Percentiles rank a stretch among this genome's conserved stretches.
phyloP scores from a whole-genome alignment of 2,329 filamentous ascomycete species.

The Fusarium sp. region DNA sequence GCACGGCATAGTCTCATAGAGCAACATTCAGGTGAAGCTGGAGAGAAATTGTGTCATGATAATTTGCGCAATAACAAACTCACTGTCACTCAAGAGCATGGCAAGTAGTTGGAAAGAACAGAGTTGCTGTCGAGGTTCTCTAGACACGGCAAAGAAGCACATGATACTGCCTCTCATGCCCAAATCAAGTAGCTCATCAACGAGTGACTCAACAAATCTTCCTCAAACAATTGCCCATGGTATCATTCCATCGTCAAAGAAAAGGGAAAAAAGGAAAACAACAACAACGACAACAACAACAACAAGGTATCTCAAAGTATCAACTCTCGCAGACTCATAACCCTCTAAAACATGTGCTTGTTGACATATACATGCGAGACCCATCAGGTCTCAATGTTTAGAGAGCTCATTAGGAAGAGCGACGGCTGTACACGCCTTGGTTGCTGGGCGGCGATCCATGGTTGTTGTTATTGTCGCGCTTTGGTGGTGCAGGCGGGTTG shows the following conservation, averaged over 20 bases:
- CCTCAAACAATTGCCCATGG: not conserved
- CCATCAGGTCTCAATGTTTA: not conserved
- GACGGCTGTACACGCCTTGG: slow-evolving; percentile 24
- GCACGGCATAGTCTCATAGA: not conserved
- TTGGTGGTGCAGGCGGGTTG: slow-evolving; percentile 28
- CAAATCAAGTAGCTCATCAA: slow-evolving; percentile 5
- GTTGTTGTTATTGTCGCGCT: slow-evolving; percentile 20
- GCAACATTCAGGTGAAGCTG: not conserved
- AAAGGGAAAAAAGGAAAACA: slow-evolving; percentile 3
- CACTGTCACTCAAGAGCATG: not conserved
- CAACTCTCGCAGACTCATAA: slow-evolving; percentile 29
- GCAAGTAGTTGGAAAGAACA: not conserved
- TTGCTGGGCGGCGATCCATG: slow-evolving; percentile 22
- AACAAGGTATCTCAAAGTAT: slow-evolving; percentile 30
- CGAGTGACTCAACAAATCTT: slow-evolving; percentile 11
- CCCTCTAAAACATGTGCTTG: slow-evolving; percentile 36
- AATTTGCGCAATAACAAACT: not conserved
- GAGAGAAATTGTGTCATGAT: not conserved
- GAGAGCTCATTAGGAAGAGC: slow-evolving; percentile 1
- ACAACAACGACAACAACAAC: not conserved
- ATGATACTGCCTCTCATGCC: not conserved
- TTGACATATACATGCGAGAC: slow-evolving; percentile 33
- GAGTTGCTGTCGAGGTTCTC: not conserved
- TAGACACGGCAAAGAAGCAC: not conserved
- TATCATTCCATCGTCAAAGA: not conserved